phyloP scores from a whole-genome alignment of 2,329 filamentous ascomycete species.

The Cylindrodendrum hubeiense region DNA sequence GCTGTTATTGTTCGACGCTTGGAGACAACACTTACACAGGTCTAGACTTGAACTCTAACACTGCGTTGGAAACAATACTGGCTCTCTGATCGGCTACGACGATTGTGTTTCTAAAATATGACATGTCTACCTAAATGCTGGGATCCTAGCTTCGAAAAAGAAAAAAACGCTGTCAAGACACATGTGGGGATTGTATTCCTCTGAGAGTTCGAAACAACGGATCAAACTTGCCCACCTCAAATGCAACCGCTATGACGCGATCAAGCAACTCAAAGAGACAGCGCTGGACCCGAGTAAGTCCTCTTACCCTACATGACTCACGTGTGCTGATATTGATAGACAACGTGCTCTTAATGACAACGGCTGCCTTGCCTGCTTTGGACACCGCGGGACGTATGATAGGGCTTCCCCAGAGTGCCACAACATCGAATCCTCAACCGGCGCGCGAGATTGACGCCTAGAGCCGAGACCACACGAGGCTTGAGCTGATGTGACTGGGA shows the following conservation, averaged over 20 bases:
- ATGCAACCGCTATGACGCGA: conserved; percentile 10
- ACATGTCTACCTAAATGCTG: not conserved
- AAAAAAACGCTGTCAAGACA: conserved; percentile 15
- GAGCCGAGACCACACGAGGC: not conserved
- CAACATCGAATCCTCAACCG: conserved; percentile 7
- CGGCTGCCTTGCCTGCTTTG: conserved; percentile 12
- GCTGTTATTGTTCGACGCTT: not conserved
- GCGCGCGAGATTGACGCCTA: conserved; percentile 1
- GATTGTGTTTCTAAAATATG: not conserved
- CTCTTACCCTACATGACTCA: not conserved
- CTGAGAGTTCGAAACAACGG: not conserved
- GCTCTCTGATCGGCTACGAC: conserved; percentile 13
- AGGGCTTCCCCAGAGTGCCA: conserved; percentile 15
- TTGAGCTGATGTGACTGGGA: not conserved
- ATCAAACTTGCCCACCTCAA: conserved; percentile 10
- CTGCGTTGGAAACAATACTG: conserved; percentile 16
- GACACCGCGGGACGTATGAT: conserved; percentile 7
- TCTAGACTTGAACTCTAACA: conserved; percentile 13
- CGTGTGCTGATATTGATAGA: conserved; percentile 5
- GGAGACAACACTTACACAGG: not conserved
- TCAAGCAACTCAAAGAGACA: conserved; percentile 5
- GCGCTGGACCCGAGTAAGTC: conserved; percentile 9
- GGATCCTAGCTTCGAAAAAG: not conserved
- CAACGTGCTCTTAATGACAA: conserved; percentile 16
- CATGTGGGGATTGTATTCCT: conserved; percentile 10